Evolutionary conservation across 305 asterid genomes (phyloP).

Genomic region (Solanum aculeatissimum): DNA sequence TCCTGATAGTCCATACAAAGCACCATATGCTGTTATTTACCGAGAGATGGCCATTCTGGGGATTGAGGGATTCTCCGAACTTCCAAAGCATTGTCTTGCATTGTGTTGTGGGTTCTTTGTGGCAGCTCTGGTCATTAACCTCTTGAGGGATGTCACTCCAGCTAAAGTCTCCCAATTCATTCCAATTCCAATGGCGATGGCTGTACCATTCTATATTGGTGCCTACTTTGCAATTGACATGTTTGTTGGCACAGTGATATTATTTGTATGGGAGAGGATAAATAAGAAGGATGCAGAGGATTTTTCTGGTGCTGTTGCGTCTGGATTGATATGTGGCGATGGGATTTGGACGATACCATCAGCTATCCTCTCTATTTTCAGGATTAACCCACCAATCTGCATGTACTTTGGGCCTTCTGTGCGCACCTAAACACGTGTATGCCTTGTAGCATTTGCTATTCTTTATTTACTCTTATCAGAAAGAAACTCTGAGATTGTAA

Average conservation of each 20-base stretch:
- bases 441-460: neutral
- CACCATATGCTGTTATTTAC: conserved; percentile 84
- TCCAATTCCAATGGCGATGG: conserved; percentile 97
- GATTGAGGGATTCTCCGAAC: conserved; percentile 84
- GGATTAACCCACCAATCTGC: conserved; percentile 86
- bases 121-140: conserved; percentile 63
- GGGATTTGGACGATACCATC: conserved; percentile 97
- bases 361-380: conserved; percentile 79
- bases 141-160: conserved; percentile 60
- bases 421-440: conserved; percentile 23
- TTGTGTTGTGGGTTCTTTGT: conserved; percentile 62
- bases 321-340: conserved; percentile 90
- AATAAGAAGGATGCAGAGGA: conserved; percentile 70
- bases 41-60: conserved; percentile 97
- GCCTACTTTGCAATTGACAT: conserved; percentile 96
- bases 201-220: conserved; percentile 87
- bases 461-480: neutral
- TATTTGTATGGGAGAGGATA: conserved; percentile 75
- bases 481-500: neutral
- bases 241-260: conserved; percentile 84
- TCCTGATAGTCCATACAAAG: conserved; percentile 89
- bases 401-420: conserved; percentile 78
- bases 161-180: conserved; percentile 48
- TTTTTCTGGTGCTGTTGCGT: conserved; percentile 82
- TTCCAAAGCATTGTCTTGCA: conserved; percentile 81